A percentile compares a stretch with the other conserved stretches of the same genome.
phyloP scores from a whole-genome alignment of 768 basidiomycete species.

The Grammothele lineata region DNA sequence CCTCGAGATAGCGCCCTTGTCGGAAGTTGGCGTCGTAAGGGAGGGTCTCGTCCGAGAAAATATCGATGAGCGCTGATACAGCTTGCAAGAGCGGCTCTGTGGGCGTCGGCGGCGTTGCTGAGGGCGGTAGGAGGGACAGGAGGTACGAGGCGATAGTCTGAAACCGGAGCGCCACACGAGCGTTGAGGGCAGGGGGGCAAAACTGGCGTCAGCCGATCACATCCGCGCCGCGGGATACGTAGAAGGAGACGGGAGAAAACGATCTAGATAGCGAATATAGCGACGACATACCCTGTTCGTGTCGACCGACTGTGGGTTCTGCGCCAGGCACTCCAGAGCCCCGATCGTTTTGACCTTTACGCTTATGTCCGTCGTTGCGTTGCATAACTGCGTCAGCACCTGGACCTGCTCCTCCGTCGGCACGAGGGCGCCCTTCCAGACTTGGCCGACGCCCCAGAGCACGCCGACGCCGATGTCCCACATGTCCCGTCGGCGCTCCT shows the following conservation, averaged over 20 bases:
- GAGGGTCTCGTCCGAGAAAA: conserved; percentile 83
- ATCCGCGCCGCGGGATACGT: neutral
- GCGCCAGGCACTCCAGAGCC: conserved; percentile 80
- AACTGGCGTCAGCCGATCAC: neutral
- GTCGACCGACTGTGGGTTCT: conserved; percentile 56
- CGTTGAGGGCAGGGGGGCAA: neutral
- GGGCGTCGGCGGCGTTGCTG: conserved; percentile 37
- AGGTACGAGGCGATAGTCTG: conserved; percentile 65
- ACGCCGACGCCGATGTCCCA: conserved; percentile 81
- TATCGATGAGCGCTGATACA: conserved; percentile 82
- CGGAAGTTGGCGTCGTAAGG: conserved; percentile 83
- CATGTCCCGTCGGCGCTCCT: conserved; percentile 67
- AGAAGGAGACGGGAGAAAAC: neutral
- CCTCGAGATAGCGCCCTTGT: conserved; percentile 50
- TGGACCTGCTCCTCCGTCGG: conserved; percentile 59
- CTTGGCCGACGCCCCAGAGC: conserved; percentile 80
- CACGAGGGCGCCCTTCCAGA: conserved; percentile 66
- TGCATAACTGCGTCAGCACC: conserved; percentile 62
- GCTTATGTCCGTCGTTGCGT: conserved; percentile 46
- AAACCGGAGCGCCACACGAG: neutral
- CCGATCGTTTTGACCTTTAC: conserved; percentile 79
- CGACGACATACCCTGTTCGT: conserved; percentile 52
- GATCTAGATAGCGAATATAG: neutral
- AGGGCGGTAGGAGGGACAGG: conserved; percentile 55
- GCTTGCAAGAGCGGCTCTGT: conserved; percentile 76